These are phyloP conservation scores for Trifolium fragiferum DNA, from an alignment of 306 rosid species.

Conservation along the genomic window DNA sequence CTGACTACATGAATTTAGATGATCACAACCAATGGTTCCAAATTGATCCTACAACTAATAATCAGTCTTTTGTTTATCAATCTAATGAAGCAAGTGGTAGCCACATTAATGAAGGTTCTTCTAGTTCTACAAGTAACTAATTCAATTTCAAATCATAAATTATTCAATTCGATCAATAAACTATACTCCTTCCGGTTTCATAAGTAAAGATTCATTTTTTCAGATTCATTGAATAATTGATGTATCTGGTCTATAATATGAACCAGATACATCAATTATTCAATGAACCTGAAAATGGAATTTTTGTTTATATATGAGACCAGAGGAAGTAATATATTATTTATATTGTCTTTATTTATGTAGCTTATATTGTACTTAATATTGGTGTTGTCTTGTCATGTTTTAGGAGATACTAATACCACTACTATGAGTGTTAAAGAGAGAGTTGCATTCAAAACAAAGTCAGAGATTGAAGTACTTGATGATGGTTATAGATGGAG, in stretches of 20 bases:
- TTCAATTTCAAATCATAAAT: slow-evolving; percentile 19
- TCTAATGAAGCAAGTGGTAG: slow-evolving; percentile 35
- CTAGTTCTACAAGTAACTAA: slow-evolving; percentile 46
- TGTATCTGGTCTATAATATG: no score
- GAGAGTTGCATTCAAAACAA: slow-evolving; percentile 79
- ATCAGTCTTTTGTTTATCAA: slow-evolving; percentile 39
- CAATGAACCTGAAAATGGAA: no score
- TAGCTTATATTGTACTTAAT: neutral
- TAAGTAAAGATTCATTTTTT: no score
- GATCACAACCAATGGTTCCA: slow-evolving; percentile 41
- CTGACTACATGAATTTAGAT: slow-evolving; percentile 58
- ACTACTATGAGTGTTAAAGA: slow-evolving; percentile 35
- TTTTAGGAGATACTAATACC: slow-evolving; percentile 3
- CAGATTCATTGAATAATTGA: no score
- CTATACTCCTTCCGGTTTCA: neutral
- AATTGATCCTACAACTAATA: slow-evolving; percentile 10
- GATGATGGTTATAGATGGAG: slow-evolving; percentile 96
- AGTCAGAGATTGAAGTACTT: slow-evolving; percentile 74
- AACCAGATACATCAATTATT: no score
- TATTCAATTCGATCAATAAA: neutral
- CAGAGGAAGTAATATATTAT: neutral
- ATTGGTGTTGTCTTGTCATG: neutral
- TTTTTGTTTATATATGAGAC: no score
- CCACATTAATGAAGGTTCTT: slow-evolving; percentile 48
- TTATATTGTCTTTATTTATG: neutral